Evolutionary conservation across 2,329 filamentous ascomycete genomes (phyloP), one percentile per base, ranked within the genome.

Genomic region (Herpomyces periplanetae): DNA sequence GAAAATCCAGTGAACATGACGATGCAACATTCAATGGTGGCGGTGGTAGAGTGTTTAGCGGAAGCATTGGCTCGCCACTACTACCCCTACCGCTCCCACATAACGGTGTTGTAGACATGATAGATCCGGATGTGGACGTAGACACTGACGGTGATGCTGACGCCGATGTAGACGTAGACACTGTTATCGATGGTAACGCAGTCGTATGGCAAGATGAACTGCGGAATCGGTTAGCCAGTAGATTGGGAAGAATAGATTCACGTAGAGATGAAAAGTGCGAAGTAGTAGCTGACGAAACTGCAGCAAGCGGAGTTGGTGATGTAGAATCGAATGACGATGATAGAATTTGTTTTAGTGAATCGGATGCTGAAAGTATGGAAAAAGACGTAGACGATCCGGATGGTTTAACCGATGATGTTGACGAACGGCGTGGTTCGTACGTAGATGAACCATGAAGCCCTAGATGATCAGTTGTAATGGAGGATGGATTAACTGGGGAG

Each of bases 51-150:
- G 13, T 16, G n/a, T 13, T 21, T 7, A 16, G 12, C 4, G 20
- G 20, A 6, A 11, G 5, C 10, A 19, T 10, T 7, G 13, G 8
- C n/a, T 7, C 13, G 8, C 14, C 14, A 12, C 15, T 2, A 10
- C 10, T 11, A 14, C 13, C 11, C 3, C 14, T 14, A 10, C 20
- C 20, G 5, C 13, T 14, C 5, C n/a, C 13, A n/a, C 14, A 15
- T 10, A 14, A 54, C 62, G 11, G 84, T 75, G 36, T 87, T 88
- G 24, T 61, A 71, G 10, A 80, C 68, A 9, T 68, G 69, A 10
- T 75, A 58, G 30, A 58, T 66, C 27, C 75, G 58, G 19, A 47
- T 51, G 18, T 46, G 45, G 19, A 45, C 40, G 6, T n/a, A n/a
- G n/a, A 62, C 44, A 2, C 54, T 54, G 1, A 63, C 63, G 28